A percentile compares a stretch with the other conserved stretches of the same genome.
Evolutionary conservation across 1,284 basidiomycete genomes (phyloP).

Genomic region (Flammula alnicola): DNA sequence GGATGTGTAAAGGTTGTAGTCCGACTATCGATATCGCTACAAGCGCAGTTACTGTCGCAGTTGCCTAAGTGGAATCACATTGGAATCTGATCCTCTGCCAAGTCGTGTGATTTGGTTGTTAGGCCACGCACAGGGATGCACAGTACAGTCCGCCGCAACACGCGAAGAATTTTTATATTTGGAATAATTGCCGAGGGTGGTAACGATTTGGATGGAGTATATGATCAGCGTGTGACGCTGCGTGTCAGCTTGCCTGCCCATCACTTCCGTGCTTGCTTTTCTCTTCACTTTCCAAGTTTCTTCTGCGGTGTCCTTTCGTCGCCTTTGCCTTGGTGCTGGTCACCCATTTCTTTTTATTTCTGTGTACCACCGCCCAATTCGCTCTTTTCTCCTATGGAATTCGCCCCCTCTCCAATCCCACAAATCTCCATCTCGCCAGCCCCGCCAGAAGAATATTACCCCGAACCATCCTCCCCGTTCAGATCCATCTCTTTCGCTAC

Average conservation of each 20-base stretch:
- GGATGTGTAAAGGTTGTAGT: slow-evolving; percentile 8
- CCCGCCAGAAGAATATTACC: slow-evolving; percentile 51
- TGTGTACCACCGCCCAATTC: slow-evolving; percentile 27
- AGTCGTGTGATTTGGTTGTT: slow-evolving; percentile 17
- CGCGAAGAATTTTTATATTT: slow-evolving; percentile 10
- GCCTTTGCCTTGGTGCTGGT: slow-evolving; percentile 38
- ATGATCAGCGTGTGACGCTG: slow-evolving; percentile 23
- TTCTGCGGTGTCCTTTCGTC: slow-evolving; percentile 17
- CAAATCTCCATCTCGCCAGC: slow-evolving; percentile 71
- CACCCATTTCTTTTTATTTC: slow-evolving; percentile 33
- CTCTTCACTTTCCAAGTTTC: slow-evolving; percentile 17
- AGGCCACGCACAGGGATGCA: slow-evolving; percentile 5
- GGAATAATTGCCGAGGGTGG: slow-evolving; percentile 20
- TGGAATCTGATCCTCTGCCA: slow-evolving; percentile 15
- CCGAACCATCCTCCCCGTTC: slow-evolving; percentile 69
- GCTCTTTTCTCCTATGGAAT: slow-evolving; percentile 50
- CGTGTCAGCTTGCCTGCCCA: slow-evolving; percentile 20
- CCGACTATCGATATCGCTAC: slow-evolving; percentile 4
- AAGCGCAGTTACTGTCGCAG: slow-evolving; percentile 6
- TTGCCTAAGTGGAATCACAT: slow-evolving; percentile 1
- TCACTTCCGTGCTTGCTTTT: slow-evolving; percentile 22
- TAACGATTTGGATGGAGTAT: slow-evolving; percentile 20
- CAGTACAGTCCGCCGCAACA: slow-evolving; percentile 16
- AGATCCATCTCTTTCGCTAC: slow-evolving; percentile 30
- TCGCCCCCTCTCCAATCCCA: slow-evolving; percentile 53